Evolutionary conservation across 768 basidiomycete genomes (phyloP).

Genomic region (Phallus indusiatus): DNA sequence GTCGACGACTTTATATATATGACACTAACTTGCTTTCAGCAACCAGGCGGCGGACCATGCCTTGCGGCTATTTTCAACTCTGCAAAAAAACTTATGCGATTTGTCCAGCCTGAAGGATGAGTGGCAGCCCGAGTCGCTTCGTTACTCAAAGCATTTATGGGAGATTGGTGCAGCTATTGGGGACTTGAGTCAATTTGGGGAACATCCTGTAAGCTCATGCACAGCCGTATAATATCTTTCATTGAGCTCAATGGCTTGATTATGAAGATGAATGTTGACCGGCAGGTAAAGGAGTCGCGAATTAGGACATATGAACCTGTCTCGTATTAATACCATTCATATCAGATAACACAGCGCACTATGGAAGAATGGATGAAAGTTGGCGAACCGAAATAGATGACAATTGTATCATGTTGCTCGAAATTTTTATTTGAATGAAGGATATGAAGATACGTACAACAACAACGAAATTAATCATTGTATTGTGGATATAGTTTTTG

Average conservation of each 20-base stretch:
- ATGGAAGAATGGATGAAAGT: conserved; percentile 10
- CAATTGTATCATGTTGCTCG: neutral
- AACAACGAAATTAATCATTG: neutral
- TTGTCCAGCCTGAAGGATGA: neutral
- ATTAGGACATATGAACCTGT: neutral
- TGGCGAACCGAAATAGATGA: neutral
- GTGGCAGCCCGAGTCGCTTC: conserved; percentile 6
- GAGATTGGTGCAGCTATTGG: conserved; percentile 6
- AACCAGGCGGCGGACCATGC: conserved; percentile 10
- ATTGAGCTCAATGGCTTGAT: neutral
- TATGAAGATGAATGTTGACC: conserved; percentile 6
- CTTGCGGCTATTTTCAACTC: neutral
- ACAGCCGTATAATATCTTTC: neutral
- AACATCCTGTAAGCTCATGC: conserved; percentile 3
- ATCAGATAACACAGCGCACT: neutral
- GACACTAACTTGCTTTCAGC: neutral
- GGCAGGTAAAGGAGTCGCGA: neutral
- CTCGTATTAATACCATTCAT: neutral
- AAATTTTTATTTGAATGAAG: neutral
- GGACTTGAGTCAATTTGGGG: conserved; percentile 7
- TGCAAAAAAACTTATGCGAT: neutral
- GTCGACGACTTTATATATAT: neutral
- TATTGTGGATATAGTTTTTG: conserved; percentile 26
- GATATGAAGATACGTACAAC: neutral
- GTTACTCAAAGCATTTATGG: conserved; percentile 5